Conservation (phyloP, 805 yeast species). For the Yarrowia divulgata region DNA sequence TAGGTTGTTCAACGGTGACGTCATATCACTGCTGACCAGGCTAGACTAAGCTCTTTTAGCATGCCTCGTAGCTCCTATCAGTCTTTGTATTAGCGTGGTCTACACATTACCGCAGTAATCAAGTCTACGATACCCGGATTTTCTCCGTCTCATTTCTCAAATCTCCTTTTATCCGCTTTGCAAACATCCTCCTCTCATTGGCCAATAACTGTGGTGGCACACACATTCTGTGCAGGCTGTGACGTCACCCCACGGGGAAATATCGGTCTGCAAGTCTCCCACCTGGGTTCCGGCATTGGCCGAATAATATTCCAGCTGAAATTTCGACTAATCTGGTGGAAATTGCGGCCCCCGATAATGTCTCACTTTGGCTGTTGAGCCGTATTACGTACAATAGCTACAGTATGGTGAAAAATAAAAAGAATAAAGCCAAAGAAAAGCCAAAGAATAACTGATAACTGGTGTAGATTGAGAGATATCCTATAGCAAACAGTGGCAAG, state of each 20-base stretch:
- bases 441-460: no score
- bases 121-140: no score
- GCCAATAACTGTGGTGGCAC: not conserved
- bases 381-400: no score
- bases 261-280: not conserved
- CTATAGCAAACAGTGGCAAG: no score
- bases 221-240: not conserved
- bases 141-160: no score
- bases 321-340: not conserved
- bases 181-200: not conserved
- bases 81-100: not conserved
- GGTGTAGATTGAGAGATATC: no score
- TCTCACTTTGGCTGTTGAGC: not conserved
- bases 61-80: not conserved
- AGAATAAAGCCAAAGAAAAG: no score
- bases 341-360: not conserved
- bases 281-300: not conserved
- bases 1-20: not conserved
- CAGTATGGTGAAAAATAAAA: no score
- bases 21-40: not conserved
- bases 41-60: not conserved
- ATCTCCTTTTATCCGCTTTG: no score
- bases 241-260: conserved; percentile 6
- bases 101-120: no score
- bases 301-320: not conserved